Percentiles rank a stretch among this genome's conserved stretches.
Conservation (phyloP, 352 stramenopile species). For the Globisporangium barbulae region DNA sequence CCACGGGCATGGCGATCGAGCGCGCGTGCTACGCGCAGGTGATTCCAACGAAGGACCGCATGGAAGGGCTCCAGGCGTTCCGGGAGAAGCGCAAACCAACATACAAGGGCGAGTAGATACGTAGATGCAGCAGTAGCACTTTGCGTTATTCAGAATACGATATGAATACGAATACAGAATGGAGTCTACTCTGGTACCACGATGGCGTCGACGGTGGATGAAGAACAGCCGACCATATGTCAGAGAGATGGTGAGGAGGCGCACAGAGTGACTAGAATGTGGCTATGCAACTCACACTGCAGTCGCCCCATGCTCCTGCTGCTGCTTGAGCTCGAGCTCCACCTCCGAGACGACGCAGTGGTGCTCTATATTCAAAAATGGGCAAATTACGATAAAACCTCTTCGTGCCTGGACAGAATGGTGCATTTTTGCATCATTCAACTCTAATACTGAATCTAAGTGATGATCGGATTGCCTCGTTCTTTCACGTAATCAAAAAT, state of each 20-base stretch:
- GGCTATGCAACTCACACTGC: not conserved
- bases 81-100: conserved; percentile 90
- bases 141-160: too few species aligned
- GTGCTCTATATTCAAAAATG: not conserved
- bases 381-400: not conserved
- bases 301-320: not conserved
- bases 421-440: too few species aligned
- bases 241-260: too few species aligned
- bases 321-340: conserved; percentile 6
- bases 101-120: conserved; percentile 32
- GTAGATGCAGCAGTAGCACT: not conserved
- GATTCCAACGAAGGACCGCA: conserved; percentile 89
- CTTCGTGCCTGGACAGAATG: too few species aligned
- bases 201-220: too few species aligned
- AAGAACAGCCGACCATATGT: too few species aligned
- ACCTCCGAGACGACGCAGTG: conserved; percentile 5
- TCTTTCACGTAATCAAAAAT: not conserved
- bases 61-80: conserved; percentile 92
- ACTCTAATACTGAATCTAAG: too few species aligned
- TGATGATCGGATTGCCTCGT: too few species aligned
- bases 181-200: too few species aligned
- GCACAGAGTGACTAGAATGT: too few species aligned
- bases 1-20: conserved; percentile 89
- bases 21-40: conserved; percentile 89
- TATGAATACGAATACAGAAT: too few species aligned